phyloP scores from a whole-genome alignment of 78 protist species.

The Paulinella micropora region DNA sequence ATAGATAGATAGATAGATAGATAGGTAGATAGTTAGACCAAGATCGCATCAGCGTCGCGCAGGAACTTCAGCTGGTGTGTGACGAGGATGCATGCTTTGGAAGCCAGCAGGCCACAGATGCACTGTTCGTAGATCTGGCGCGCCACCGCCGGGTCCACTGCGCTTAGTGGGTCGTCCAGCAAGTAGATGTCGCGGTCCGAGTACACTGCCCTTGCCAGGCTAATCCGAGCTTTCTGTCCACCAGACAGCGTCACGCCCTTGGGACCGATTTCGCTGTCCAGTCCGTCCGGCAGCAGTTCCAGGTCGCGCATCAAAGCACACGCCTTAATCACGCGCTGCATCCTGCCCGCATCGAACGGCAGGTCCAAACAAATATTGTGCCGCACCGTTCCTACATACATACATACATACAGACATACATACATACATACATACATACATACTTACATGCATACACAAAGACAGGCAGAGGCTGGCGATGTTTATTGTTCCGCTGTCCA shows the following conservation, averaged over 20 bases:
- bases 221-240: constrained; percentile 71
- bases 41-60: constrained; percentile 31
- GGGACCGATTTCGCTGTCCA: constrained; percentile 48
- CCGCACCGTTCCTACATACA: no score
- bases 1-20: no score
- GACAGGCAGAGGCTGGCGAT: no score
- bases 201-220: constrained; percentile 9
- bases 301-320: constrained; percentile 41
- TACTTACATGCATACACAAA: no score
- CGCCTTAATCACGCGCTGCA: background rate
- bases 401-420: no score
- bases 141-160: background rate
- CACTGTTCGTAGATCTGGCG: constrained; percentile 21
- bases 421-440: no score
- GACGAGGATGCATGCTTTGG: constrained; percentile 4
- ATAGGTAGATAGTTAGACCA: no score
- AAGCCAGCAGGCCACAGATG: constrained; percentile 16
- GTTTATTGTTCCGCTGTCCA: no score
- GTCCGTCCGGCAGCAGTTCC: constrained; percentile 37
- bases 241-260: constrained; percentile 83
- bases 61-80: constrained; percentile 42
- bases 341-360: no score
- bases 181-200: constrained; percentile 14
- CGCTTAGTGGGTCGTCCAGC: background rate
- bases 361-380: background rate